Evolutionary conservation across 2,329 filamentous ascomycete species (phyloP).

Genomic region (Hyphodiscus sp.): DNA sequence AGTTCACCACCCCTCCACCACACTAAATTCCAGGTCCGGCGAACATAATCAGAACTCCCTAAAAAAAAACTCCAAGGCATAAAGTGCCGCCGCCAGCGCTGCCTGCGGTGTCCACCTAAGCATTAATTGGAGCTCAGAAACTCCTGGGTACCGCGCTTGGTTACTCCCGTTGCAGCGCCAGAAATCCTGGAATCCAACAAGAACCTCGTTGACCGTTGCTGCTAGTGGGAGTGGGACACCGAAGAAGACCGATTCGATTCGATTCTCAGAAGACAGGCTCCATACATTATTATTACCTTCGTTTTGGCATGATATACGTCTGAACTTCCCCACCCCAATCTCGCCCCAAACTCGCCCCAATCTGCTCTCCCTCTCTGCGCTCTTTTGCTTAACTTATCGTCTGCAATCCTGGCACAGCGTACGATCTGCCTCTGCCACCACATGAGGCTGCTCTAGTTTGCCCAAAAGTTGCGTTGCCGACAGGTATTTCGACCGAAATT

Average conservation of each 20-base stretch:
- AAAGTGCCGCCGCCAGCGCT: not conserved
- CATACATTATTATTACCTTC: not conserved
- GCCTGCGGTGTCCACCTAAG: not conserved
- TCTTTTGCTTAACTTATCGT: not conserved
- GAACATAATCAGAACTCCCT: not conserved
- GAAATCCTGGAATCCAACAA: not conserved
- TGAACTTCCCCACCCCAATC: not conserved
- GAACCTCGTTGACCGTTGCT: not conserved
- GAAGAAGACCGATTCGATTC: not conserved
- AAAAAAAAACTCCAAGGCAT: not conserved
- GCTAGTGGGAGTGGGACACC: not conserved
- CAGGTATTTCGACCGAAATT: slow-evolving; percentile 2
- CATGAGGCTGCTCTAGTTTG: not conserved
- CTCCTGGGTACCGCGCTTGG: not conserved
- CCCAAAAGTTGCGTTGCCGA: slow-evolving; percentile 1
- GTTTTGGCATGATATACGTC: not conserved
- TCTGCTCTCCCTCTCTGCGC: not conserved
- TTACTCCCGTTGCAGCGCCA: not conserved
- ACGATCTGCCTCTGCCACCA: not conserved
- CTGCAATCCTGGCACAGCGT: not conserved
- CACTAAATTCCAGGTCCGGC: not conserved
- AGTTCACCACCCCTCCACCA: not conserved
- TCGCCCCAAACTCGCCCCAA: no score
- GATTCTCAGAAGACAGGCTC: not conserved
- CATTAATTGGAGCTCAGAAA: not conserved